Percentiles rank a stretch among this genome's conserved stretches.
Evolutionary conservation across 345 rosid species (phyloP).

Genomic region (Euphorbia peplus): DNA sequence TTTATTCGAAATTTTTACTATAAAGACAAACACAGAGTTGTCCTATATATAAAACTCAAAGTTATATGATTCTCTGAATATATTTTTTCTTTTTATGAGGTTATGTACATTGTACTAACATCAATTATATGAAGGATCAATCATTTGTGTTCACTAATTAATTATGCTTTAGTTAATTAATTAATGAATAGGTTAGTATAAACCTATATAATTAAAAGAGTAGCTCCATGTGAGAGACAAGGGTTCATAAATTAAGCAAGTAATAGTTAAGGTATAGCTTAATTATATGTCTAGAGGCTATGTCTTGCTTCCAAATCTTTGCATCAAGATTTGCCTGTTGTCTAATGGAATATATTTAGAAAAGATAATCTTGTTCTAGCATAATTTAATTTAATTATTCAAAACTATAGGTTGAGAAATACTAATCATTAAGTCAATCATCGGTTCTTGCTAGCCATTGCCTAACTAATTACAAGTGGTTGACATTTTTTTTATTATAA

Average conservation of each 20-base stretch:
- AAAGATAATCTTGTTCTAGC: slow-evolving; percentile 7
- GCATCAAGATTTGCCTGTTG: slow-evolving; percentile 16
- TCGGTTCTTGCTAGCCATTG: neutral
- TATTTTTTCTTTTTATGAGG: neutral
- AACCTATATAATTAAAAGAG: neutral
- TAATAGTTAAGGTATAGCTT: neutral
- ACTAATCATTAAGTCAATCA: neutral
- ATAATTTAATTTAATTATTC: neutral
- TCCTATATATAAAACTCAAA: no score
- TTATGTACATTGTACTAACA: neutral
- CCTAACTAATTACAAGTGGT: neutral
- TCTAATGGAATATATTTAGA: slow-evolving; percentile 5
- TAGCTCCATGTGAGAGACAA: neutral
- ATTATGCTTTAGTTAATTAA: neutral
- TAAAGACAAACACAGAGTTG: no score
- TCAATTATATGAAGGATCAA: neutral
- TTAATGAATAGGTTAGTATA: neutral
- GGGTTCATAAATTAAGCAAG: neutral
- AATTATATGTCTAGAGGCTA: neutral
- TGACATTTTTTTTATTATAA: no score
- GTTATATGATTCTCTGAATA: no score
- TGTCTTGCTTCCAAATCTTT: slow-evolving; percentile 17
- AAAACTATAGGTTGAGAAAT: neutral
- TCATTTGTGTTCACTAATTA: neutral
- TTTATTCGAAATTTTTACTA: no score